A percentile compares a stretch with the other conserved stretches of the same genome.
These are phyloP conservation scores for Allodekkera sacchari DNA, from an alignment of 805 yeast species.

Conservation along the genomic window DNA sequence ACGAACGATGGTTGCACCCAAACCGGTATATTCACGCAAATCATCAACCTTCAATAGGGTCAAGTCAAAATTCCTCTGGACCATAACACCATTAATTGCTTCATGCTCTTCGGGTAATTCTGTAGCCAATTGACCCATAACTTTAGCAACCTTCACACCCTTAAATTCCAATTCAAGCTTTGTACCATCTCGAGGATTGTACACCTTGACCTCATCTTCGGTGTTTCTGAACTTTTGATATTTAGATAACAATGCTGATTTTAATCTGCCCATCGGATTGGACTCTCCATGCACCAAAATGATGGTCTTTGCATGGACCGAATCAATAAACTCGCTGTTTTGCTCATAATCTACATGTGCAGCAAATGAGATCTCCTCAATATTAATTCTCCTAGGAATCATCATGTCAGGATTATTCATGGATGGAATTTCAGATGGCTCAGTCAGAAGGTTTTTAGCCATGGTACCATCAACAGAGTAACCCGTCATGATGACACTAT, in stretches of 20 bases:
- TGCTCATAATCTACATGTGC: constrained; percentile 98
- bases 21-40: constrained; percentile 78
- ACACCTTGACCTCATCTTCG: constrained; percentile 82
- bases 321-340: constrained; percentile 83
- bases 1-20: constrained; percentile 75
- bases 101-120: constrained; percentile 31
- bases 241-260: constrained; percentile 84
- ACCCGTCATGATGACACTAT: constrained; percentile 84
- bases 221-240: constrained; percentile 77
- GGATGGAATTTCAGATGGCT: constrained; percentile 87
- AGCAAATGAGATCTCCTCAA: constrained; percentile 97
- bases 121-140: constrained; percentile 46
- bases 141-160: constrained; percentile 77
- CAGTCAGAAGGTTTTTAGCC: constrained; percentile 84
- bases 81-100: constrained; percentile 71
- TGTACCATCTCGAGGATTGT: constrained; percentile 87
- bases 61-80: constrained; percentile 84
- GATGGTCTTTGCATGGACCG: constrained; percentile 75
- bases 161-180: constrained; percentile 68
- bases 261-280: constrained; percentile 96
- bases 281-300: constrained; percentile 96
- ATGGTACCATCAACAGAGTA: constrained; percentile 97
- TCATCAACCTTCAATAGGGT: constrained; percentile 79
- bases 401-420: constrained; percentile 69
- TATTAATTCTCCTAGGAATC: constrained; percentile 77